A percentile compares a stretch with the other conserved stretches of the same genome.
Evolutionary conservation across 352 stramenopile genomes (phyloP).

Genomic region (Blastocystis sp.): DNA sequence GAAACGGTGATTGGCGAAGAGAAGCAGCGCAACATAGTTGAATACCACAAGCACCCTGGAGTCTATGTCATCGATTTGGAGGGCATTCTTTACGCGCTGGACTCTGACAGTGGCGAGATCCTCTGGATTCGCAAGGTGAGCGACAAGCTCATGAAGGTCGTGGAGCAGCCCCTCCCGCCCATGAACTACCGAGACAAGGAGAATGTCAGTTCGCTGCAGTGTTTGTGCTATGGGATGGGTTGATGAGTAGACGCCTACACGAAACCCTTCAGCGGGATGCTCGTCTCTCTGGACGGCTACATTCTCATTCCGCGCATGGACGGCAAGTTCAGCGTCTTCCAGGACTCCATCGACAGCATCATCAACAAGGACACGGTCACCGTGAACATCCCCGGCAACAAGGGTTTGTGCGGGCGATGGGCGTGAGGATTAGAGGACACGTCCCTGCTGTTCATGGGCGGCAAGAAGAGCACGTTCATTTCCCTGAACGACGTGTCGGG

Average conservation of each 20-base stretch:
- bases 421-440: neutral
- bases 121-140: constrained; percentile 37
- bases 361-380: constrained; percentile 31
- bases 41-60: constrained; percentile 31
- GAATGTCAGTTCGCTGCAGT: constrained; percentile 25
- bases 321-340: constrained; percentile 51
- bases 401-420: neutral
- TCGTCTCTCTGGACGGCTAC: constrained; percentile 45
- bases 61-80: constrained; percentile 54
- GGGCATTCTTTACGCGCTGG: constrained; percentile 42
- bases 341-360: constrained; percentile 54
- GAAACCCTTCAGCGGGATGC: constrained; percentile 31
- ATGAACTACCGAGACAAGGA: neutral
- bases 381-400: neutral
- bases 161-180: neutral
- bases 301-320: constrained; percentile 54
- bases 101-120: constrained; percentile 33
- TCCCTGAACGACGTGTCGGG: constrained; percentile 18
- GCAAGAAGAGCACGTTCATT: constrained; percentile 48
- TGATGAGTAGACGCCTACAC: neutral
- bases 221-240: neutral
- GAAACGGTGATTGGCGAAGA: constrained; percentile 19
- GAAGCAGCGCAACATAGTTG: neutral
- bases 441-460: constrained; percentile 36
- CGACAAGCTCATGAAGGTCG: constrained; percentile 33